Percentiles rank a stretch among this genome's conserved stretches.
Conservation (phyloP, 2,329 filamentous ascomycete genomes). For the Bipolaris victoriae region DNA sequence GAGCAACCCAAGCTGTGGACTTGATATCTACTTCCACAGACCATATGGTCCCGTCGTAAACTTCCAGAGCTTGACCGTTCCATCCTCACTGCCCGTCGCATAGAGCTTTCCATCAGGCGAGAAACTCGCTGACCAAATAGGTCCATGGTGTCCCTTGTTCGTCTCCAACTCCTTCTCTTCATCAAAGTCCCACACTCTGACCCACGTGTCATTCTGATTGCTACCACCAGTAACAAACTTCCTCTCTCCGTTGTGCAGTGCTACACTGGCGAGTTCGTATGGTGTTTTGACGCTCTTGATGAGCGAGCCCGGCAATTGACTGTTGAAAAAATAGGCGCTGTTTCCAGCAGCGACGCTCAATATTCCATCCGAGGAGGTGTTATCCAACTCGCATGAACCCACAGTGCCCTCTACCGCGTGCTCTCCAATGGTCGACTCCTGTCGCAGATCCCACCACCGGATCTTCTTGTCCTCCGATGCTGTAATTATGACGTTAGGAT, state of each 20-base stretch:
- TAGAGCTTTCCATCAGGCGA: constrained; percentile 96
- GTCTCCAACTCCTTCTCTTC: constrained; percentile 83
- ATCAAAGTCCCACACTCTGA: constrained; percentile 90
- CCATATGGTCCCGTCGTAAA: constrained; percentile 69
- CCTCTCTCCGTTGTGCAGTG: constrained; percentile 78
- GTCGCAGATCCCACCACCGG: constrained; percentile 91
- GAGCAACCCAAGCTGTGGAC: background rate
- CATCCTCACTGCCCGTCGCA: constrained; percentile 94
- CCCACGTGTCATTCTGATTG: constrained; percentile 82
- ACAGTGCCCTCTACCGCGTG: constrained; percentile 83
- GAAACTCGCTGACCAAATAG: constrained; percentile 95
- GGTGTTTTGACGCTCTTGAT: constrained; percentile 81
- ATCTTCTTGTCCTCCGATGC: constrained; percentile 89
- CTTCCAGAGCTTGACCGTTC: constrained; percentile 92
- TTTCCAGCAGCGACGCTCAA: constrained; percentile 94
- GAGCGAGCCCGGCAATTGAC: constrained; percentile 67
- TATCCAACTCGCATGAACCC: constrained; percentile 85
- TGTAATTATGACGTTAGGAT: constrained; percentile 87
- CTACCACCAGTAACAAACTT: constrained; percentile 90
- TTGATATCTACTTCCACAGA: constrained; percentile 62
- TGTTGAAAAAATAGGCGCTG: constrained; percentile 89
- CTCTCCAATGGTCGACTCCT: constrained; percentile 74
- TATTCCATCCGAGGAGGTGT: constrained; percentile 68
- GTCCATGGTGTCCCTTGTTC: constrained; percentile 95
- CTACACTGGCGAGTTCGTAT: constrained; percentile 90